Evolutionary conservation across 352 stramenopile genomes (phyloP).

Genomic region (Phytophthora podocarpi): DNA sequence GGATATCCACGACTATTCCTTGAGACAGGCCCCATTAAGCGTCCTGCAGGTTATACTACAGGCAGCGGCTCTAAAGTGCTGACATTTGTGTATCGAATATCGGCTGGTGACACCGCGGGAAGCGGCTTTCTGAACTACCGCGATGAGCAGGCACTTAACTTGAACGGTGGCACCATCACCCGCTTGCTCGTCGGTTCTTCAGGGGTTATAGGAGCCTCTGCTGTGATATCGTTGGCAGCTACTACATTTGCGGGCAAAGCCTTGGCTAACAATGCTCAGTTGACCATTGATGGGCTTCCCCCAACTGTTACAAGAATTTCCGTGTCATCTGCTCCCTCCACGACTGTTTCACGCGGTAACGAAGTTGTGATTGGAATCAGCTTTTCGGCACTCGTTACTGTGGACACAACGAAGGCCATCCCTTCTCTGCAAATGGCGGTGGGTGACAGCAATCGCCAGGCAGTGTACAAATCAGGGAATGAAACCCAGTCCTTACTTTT

Average conservation of each 20-base stretch:
- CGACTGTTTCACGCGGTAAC: conserved; percentile 49
- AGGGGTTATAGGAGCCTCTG: conserved; percentile 8
- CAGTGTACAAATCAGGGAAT: conserved; percentile 60
- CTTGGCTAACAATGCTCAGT: conserved; percentile 53
- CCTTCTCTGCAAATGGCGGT: conserved; percentile 65
- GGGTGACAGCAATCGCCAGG: conserved; percentile 67
- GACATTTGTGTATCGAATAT: conserved; percentile 78
- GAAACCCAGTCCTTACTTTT: conserved; percentile 62
- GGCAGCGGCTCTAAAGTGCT: conserved; percentile 67
- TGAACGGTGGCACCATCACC: conserved; percentile 74
- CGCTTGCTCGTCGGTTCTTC: conserved; percentile 28
- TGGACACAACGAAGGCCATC: conserved; percentile 55
- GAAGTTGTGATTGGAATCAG: conserved; percentile 64
- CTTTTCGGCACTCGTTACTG: conserved; percentile 62
- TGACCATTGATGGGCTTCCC: conserved; percentile 58
- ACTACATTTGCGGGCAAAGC: conserved; percentile 44
- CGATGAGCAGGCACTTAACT: conserved; percentile 54
- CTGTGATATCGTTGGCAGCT: conserved; percentile 43
- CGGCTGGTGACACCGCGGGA: conserved; percentile 60
- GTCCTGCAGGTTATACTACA: conserved; percentile 62
- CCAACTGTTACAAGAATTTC: conserved; percentile 51
- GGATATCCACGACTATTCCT: conserved; percentile 76
- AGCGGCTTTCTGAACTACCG: conserved; percentile 70
- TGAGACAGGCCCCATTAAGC: conserved; percentile 74
- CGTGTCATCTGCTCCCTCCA: conserved; percentile 38